Evolutionary conservation across 805 yeast species (phyloP), one percentile per base, ranked within the genome.

Genomic region (Saccharomycopsis capsularis): DNA sequence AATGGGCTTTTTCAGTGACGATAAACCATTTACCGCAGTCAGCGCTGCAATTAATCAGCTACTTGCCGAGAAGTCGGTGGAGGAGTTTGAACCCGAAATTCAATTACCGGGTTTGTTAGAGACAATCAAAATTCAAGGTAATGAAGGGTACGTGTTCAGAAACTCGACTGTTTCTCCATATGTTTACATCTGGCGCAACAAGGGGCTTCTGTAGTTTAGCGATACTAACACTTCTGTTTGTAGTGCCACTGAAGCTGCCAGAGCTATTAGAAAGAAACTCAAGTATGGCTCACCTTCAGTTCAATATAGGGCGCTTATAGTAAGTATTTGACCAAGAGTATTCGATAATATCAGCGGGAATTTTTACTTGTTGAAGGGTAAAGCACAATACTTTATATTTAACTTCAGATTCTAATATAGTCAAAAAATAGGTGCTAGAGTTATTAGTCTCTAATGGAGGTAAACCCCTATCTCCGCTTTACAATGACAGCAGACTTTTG

Each of bases 251-350:
- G 99, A 93, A 63, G 91, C 95, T 1, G 97, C 97, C 0, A 72
- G 98, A 39, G 95, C 96, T 1, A 68, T 93, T 21, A 75, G 99
- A 44, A 93, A 93, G 70, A 80, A 81, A 59, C 68, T 93, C 60
- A 93, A 95, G 66, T 85, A 91, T 60, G 98, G 97, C n/a, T 60
- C 71, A 2, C 61, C 65, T 3, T 65, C 68, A 18, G 83, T 82
- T 55, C 95, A 86, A 62, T 57, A 75, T 46, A 76, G 85, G 41
- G 85, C 95, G 0, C 63, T 89, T 66, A 82, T 59, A 15, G 43
- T 51, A 44, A 40, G 49, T 46, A 25, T n/a, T n/a, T n/a, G n/a
- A n/a, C n/a, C n/a, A n/a, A n/a, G n/a, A n/a, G n/a, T n/a, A n/a
- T n/a, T n/a, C n/a, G n/a, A n/a, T n/a, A n/a, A n/a, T n/a, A n/a